Percentiles rank a stretch among this genome's conserved stretches.
phyloP scores from a whole-genome alignment of 345 rosid genomes.

The Camelina sativa region DNA sequence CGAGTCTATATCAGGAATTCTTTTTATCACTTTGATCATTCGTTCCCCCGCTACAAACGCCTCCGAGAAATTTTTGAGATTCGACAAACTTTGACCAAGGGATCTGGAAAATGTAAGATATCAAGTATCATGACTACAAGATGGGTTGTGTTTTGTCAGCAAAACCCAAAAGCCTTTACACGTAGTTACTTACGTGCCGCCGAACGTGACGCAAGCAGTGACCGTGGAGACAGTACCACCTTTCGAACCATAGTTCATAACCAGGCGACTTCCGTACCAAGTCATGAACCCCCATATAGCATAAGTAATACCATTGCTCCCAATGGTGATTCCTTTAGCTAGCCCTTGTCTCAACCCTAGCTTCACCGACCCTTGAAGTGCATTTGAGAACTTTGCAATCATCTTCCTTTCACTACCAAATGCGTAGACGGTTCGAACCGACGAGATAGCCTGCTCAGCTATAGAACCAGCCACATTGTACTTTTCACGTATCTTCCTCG shows the following conservation, averaged over 20 bases:
- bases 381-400: conserved; percentile 69
- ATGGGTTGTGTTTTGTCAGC: conserved; percentile 49
- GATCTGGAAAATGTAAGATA: conserved; percentile 73
- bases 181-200: conserved; percentile 68
- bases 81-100: conserved; percentile 63
- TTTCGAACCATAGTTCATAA: conserved; percentile 78
- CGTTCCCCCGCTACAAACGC: conserved; percentile 71
- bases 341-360: conserved; percentile 89
- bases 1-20: conserved; percentile 72
- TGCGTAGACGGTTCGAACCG: conserved; percentile 79
- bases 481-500: conserved; percentile 84
- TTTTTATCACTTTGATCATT: conserved; percentile 68
- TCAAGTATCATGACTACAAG: conserved; percentile 62
- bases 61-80: conserved; percentile 73
- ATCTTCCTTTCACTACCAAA: conserved; percentile 87
- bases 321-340: conserved; percentile 87
- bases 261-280: conserved; percentile 96
- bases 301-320: conserved; percentile 87
- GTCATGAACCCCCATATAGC: conserved; percentile 92
- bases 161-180: conserved; percentile 62
- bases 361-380: conserved; percentile 80
- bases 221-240: conserved; percentile 88
- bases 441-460: conserved; percentile 88
- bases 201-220: conserved; percentile 72
- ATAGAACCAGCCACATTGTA: conserved; percentile 83